phyloP scores from a whole-genome alignment of 805 yeast species.

The Pichia membranifaciens region DNA sequence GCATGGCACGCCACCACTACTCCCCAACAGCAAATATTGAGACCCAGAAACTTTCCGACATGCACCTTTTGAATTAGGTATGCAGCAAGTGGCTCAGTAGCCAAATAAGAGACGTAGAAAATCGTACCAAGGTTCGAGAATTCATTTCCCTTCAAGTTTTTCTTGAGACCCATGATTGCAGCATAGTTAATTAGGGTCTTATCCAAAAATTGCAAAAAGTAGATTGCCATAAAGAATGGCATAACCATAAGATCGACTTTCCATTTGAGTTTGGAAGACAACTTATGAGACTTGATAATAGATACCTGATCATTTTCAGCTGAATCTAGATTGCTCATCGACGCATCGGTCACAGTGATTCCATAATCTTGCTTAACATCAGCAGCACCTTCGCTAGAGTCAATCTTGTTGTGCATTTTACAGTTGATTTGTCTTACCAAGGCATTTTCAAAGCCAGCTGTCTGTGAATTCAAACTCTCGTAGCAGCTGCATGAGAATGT shows the following conservation, averaged over 20 bases:
- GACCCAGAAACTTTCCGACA: conserved; percentile 27
- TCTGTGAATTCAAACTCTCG: too few species aligned
- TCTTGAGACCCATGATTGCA: conserved; percentile 46
- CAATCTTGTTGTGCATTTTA: too few species aligned
- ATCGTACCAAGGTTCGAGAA: conserved; percentile 30
- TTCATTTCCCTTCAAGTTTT: conserved; percentile 15
- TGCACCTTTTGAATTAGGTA: conserved; percentile 34
- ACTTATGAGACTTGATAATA: conserved; percentile 19
- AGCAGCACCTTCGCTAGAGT: too few species aligned
- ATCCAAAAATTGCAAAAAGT: conserved; percentile 29
- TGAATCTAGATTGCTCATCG: too few species aligned
- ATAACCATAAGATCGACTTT: conserved; percentile 10
- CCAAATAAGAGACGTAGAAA: conserved; percentile 43
- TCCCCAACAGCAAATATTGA: conserved; percentile 31
- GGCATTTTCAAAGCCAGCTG: too few species aligned
- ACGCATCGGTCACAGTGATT: too few species aligned
- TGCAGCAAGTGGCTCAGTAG: conserved; percentile 40
- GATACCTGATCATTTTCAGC: too few species aligned
- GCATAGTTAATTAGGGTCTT: conserved; percentile 56
- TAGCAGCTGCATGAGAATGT: too few species aligned
- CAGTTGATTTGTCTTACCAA: too few species aligned
- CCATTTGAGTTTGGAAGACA: conserved; percentile 10
- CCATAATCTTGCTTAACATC: too few species aligned
- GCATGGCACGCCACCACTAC: conserved; percentile 34
- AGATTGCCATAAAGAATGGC: conserved; percentile 10